Conservation (phyloP, 2,329 filamentous ascomycete species). For the Emydomyces testavorans region DNA sequence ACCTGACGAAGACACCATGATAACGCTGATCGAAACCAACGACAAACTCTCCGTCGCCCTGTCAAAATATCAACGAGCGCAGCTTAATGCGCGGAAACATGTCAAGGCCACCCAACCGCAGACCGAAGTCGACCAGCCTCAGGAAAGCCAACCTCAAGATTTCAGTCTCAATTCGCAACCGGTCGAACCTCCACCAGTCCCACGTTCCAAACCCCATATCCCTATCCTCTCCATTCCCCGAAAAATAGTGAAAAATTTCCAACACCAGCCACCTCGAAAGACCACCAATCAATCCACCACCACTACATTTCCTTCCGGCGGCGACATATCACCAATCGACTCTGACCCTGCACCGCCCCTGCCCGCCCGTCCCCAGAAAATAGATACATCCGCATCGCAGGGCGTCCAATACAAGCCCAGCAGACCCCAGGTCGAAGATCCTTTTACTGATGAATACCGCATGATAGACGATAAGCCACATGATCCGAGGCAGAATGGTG, state of each 20-base stretch:
- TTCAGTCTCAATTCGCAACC: neutral
- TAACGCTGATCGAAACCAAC: constrained; percentile 85
- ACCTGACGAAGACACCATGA: constrained; percentile 88
- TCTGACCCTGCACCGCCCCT: neutral
- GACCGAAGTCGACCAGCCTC: neutral
- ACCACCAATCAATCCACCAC: neutral
- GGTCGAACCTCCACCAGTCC: neutral
- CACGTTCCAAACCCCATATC: constrained; percentile 5
- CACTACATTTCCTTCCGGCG: neutral
- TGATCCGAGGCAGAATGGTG: neutral
- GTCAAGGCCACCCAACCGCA: constrained; percentile 6
- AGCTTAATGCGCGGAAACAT: constrained; percentile 47
- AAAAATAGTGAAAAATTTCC: constrained; percentile 11
- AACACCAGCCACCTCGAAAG: neutral
- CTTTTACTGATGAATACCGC: constrained; percentile 29
- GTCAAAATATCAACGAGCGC: constrained; percentile 71
- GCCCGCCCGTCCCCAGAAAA: neutral
- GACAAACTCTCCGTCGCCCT: constrained; percentile 76
- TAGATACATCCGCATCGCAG: constrained; percentile 5
- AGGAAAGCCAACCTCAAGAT: neutral
- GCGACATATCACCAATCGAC: constrained; percentile 1
- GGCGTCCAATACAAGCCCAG: constrained; percentile 23
- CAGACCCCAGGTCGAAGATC: constrained; percentile 33
- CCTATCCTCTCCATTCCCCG: constrained; percentile 14
- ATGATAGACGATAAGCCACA: constrained; percentile 11